These are phyloP conservation scores for Epichloe sibirici DNA, from an alignment of 2,329 filamentous ascomycete species.

Conservation along the genomic window DNA sequence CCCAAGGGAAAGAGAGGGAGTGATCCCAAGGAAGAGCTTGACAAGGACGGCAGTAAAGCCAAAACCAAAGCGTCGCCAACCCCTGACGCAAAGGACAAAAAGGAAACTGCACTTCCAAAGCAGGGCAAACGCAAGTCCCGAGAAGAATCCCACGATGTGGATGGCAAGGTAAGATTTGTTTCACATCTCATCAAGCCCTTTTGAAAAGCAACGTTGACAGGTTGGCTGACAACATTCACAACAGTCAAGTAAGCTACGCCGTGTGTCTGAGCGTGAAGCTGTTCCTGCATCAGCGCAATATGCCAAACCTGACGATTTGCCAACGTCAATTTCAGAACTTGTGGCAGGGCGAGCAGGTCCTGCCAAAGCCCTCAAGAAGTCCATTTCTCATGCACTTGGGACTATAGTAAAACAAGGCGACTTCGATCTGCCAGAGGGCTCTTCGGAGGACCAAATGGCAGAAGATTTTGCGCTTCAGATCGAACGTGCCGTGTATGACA, in stretches of 20 bases:
- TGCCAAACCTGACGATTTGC: conserved; percentile 38
- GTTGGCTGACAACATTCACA: neutral
- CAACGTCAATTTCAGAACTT: conserved; percentile 40
- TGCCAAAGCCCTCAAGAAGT: conserved; percentile 59
- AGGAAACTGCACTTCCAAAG: conserved; percentile 27
- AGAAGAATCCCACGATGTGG: conserved; percentile 42
- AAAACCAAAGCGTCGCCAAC: conserved; percentile 29
- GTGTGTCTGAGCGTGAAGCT: conserved; percentile 38
- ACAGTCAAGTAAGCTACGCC: conserved; percentile 36
- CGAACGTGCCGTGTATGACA: conserved; percentile 56
- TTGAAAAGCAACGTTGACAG: neutral
- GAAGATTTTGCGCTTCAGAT: conserved; percentile 66
- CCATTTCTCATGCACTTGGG: conserved; percentile 54
- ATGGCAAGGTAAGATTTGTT: conserved; percentile 31
- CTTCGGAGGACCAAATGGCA: conserved; percentile 51
- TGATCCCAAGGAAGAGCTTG: conserved; percentile 50
- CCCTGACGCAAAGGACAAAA: conserved; percentile 35
- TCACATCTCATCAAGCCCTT: neutral
- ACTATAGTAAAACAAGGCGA: conserved; percentile 52
- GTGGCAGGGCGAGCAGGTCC: conserved; percentile 53
- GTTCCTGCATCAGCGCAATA: conserved; percentile 27
- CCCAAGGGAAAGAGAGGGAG: conserved; percentile 52
- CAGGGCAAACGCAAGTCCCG: conserved; percentile 44
- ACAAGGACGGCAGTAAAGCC: conserved; percentile 25
- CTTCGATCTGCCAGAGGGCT: conserved; percentile 50